Conservation (phyloP, 2,329 filamentous ascomycete species). For the Claviceps digitariae region DNA sequence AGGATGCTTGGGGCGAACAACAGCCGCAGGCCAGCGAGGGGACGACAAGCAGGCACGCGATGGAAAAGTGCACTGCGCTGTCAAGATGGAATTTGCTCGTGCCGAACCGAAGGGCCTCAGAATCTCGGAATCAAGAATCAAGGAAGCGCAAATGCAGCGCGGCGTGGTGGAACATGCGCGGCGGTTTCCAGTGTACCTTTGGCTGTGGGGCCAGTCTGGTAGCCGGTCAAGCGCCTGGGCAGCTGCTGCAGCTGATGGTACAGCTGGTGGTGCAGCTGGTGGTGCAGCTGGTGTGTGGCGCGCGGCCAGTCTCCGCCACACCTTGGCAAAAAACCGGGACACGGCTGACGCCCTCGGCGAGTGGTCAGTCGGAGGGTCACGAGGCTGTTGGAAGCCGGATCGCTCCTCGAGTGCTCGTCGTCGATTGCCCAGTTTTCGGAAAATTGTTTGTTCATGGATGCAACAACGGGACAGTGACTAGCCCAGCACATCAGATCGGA, state of each 20-base stretch:
- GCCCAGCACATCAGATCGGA: background rate
- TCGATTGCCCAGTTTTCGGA: background rate
- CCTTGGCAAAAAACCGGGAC: too few species aligned
- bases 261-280: background rate
- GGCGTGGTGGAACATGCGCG: background rate
- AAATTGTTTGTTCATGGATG: background rate
- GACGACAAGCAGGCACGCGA: conserved; percentile 1
- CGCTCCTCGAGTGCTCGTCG: background rate
- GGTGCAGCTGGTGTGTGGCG: background rate
- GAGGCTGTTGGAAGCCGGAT: background rate
- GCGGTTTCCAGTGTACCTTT: background rate
- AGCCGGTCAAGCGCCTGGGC: background rate
- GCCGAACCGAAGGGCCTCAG: background rate
- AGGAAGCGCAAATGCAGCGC: conserved; percentile 1
- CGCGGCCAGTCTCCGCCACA: background rate
- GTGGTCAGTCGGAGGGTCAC: background rate
- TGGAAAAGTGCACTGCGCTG: conserved; percentile 5
- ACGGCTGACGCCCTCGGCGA: background rate
- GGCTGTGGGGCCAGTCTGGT: background rate
- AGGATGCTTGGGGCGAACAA: background rate
- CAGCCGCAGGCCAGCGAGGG: conserved; percentile 1
- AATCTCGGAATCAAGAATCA: conserved; percentile 3
- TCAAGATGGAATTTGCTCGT: conserved; percentile 5
- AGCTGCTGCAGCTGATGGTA: background rate
- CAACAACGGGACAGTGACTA: background rate